A percentile compares a stretch with the other conserved stretches of the same genome.
These are phyloP conservation scores for Amanita thiersii DNA, from an alignment of 768 basidiomycete genomes.

Conservation along the genomic window DNA sequence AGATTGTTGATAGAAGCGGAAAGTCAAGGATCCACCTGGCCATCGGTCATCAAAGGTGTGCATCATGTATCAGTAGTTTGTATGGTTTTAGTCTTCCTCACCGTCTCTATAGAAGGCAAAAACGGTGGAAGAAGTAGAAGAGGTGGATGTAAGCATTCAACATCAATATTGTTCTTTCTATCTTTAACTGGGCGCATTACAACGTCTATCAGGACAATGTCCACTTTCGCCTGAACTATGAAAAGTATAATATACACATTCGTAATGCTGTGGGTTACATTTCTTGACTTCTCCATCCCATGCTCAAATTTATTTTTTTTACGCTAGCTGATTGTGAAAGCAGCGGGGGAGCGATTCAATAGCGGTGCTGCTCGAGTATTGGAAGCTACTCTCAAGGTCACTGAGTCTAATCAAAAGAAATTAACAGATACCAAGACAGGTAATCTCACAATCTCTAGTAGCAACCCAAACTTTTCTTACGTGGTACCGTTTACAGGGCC, in stretches of 20 bases:
- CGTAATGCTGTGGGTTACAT: slow-evolving; percentile 66
- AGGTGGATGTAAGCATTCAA: slow-evolving; percentile 71
- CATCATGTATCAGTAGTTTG: slow-evolving; percentile 5
- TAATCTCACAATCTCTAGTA: no score
- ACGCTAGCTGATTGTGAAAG: slow-evolving; percentile 65
- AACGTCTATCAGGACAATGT: slow-evolving; percentile 45
- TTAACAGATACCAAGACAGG: slow-evolving; percentile 61
- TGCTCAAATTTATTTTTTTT: slow-evolving; percentile 9
- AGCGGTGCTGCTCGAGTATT: slow-evolving; percentile 63
- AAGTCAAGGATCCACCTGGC: slow-evolving; percentile 38
- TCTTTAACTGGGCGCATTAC: slow-evolving; percentile 10
- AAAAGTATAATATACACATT: slow-evolving; percentile 79
- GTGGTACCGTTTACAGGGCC: no score
- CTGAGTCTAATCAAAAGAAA: slow-evolving; percentile 53
- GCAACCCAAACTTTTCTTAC: no score
- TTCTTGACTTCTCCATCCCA: background rate
- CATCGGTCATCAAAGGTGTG: slow-evolving; percentile 49
- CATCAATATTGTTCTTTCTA: background rate
- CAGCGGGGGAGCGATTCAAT: slow-evolving; percentile 78
- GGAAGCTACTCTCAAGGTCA: slow-evolving; percentile 60
- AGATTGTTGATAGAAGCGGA: slow-evolving; percentile 47
- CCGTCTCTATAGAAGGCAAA: slow-evolving; percentile 25
- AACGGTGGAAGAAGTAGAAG: slow-evolving; percentile 44
- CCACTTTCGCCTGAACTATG: slow-evolving; percentile 83
- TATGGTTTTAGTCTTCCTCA: background rate